Evolutionary conservation across 2,329 filamentous ascomycete genomes (phyloP).

Genomic region (Aspergillus phoenicis): DNA sequence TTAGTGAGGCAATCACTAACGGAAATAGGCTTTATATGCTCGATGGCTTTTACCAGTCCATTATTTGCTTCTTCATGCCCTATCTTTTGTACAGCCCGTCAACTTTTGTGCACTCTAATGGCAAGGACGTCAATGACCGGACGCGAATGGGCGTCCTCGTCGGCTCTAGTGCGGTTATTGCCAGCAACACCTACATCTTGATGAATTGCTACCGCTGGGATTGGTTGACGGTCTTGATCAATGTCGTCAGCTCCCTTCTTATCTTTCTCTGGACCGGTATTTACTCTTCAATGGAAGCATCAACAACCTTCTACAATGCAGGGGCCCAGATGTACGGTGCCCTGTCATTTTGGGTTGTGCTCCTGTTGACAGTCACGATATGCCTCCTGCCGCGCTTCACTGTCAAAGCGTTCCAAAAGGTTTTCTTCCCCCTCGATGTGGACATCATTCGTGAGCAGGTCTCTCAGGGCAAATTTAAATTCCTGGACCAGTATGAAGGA

Average conservation of each 20-base stretch:
- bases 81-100: constrained; percentile 75
- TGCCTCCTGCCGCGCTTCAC: constrained; percentile 86
- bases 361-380: constrained; percentile 75
- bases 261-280: constrained; percentile 96
- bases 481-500: constrained; percentile 62
- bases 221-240: constrained; percentile 87
- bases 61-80: constrained; percentile 90
- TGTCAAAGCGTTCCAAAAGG: constrained; percentile 86
- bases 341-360: constrained; percentile 83
- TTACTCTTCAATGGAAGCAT: constrained; percentile 66
- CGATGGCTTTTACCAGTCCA: constrained; percentile 92
- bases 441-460: constrained; percentile 96
- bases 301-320: constrained; percentile 72
- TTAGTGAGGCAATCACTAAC: constrained; percentile 30
- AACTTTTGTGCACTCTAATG: constrained; percentile 69
- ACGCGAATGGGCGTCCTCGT: constrained; percentile 85
- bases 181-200: constrained; percentile 91
- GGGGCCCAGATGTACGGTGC: constrained; percentile 78
- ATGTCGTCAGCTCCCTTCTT: constrained; percentile 78
- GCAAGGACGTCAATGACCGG: constrained; percentile 75
- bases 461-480: constrained; percentile 76
- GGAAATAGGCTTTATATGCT: constrained; percentile 79
- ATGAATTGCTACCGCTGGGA: constrained; percentile 98
- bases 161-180: constrained; percentile 78
- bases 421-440: constrained; percentile 88